phyloP scores from a whole-genome alignment of 345 rosid species.

The Pugionium cornutum region DNA sequence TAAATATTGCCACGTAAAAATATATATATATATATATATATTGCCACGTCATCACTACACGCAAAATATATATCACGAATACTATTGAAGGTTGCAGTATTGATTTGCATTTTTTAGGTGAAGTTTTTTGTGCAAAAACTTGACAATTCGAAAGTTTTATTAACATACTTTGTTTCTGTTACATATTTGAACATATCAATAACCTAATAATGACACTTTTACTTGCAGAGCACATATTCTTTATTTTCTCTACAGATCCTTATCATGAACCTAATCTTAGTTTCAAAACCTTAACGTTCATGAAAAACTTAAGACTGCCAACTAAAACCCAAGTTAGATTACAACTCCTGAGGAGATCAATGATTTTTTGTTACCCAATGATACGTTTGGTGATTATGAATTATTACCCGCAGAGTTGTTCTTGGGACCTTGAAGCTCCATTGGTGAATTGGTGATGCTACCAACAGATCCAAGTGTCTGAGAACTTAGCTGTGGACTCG shows the following conservation, averaged over 20 bases:
- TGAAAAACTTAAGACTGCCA: constrained; percentile 1
- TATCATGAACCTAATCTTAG: constrained; percentile 16
- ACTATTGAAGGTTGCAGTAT: no score
- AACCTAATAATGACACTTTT: constrained; percentile 3
- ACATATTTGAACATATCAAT: constrained; percentile 4
- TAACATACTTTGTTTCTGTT: no score
- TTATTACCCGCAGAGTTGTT: constrained; percentile 63
- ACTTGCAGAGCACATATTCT: constrained; percentile 7
- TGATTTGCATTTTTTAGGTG: no score
- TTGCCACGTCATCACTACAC: no score
- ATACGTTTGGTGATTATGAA: constrained; percentile 22
- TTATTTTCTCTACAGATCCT: constrained; percentile 13
- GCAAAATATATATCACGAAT: no score
- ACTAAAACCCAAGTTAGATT: constrained; percentile 15
- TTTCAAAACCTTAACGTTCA: constrained; percentile 17
- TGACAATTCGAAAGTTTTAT: no score
- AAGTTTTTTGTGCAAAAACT: no score
- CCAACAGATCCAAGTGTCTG: constrained; percentile 90
- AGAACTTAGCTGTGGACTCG: constrained; percentile 94
- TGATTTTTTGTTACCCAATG: background rate
- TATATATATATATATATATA: no score
- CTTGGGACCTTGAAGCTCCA: constrained; percentile 88
- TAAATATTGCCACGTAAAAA: no score
- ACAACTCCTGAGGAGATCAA: constrained; percentile 27
- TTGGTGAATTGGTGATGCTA: constrained; percentile 86